Percentiles rank a stretch among this genome's conserved stretches.
These are phyloP conservation scores for Epichloe aotearoae DNA, from an alignment of 2,329 filamentous ascomycete genomes.

Conservation along the genomic window DNA sequence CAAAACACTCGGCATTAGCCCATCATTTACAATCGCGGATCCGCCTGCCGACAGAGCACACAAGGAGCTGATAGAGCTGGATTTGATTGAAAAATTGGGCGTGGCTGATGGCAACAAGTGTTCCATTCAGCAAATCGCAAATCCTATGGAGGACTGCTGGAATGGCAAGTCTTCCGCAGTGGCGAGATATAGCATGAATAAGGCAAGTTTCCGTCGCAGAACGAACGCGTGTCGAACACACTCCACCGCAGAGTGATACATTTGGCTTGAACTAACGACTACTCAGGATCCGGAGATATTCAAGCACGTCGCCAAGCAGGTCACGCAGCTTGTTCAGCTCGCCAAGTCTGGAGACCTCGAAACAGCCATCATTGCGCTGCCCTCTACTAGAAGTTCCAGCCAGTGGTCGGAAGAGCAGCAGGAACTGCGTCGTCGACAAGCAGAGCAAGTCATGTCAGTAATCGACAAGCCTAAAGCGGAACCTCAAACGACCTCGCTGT, in stretches of 20 bases:
- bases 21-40: slow-evolving; percentile 36
- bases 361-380: slow-evolving; percentile 42
- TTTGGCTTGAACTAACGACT: slow-evolving; percentile 11
- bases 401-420: slow-evolving; percentile 27
- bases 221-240: not conserved
- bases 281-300: slow-evolving; percentile 28
- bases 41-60: slow-evolving; percentile 30
- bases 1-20: slow-evolving; percentile 20
- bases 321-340: slow-evolving; percentile 31
- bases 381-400: slow-evolving; percentile 27
- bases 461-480: slow-evolving; percentile 16
- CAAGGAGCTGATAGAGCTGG: slow-evolving; percentile 27
- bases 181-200: not conserved
- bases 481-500: slow-evolving; percentile 13
- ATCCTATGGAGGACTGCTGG: slow-evolving; percentile 35
- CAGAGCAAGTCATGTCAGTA: slow-evolving; percentile 32
- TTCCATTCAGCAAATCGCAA: slow-evolving; percentile 24
- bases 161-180: slow-evolving; percentile 19
- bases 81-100: slow-evolving; percentile 24
- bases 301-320: slow-evolving; percentile 27
- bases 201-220: not conserved
- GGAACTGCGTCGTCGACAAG: slow-evolving; percentile 34
- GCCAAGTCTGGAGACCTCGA: slow-evolving; percentile 39
- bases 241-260: not conserved
- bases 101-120: slow-evolving; percentile 24